These are phyloP conservation scores for Ambrosiella xylebori DNA, from an alignment of 2,329 filamentous ascomycete species.

Conservation along the genomic window DNA sequence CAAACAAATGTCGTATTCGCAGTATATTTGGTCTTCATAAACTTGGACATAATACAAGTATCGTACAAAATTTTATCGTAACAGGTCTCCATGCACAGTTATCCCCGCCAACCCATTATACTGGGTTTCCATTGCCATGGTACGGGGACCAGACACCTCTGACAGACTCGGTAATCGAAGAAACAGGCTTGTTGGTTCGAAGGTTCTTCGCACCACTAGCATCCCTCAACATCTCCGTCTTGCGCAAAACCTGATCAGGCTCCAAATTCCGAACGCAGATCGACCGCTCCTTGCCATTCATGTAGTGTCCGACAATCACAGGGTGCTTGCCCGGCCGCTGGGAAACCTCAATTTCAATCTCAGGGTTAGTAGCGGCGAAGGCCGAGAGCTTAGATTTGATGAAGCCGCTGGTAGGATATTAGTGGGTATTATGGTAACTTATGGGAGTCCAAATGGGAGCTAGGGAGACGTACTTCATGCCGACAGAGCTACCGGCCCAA, in stretches of 20 bases:
- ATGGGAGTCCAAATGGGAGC: neutral
- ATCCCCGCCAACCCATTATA: slow-evolving; percentile 23
- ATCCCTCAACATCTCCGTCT: slow-evolving; percentile 56
- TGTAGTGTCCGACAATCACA: slow-evolving; percentile 74
- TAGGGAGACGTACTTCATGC: slow-evolving; percentile 63
- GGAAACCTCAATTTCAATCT: slow-evolving; percentile 82
- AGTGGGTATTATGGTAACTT: slow-evolving; percentile 13
- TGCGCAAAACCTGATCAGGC: slow-evolving; percentile 61
- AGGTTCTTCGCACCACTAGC: slow-evolving; percentile 59
- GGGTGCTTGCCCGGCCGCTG: slow-evolving; percentile 83
- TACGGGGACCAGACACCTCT: slow-evolving; percentile 56
- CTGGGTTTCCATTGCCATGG: slow-evolving; percentile 40
- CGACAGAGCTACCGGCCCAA: slow-evolving; percentile 78
- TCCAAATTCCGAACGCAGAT: slow-evolving; percentile 82
- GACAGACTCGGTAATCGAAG: slow-evolving; percentile 46
- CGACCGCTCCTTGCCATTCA: slow-evolving; percentile 73
- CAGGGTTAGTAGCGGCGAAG: slow-evolving; percentile 68
- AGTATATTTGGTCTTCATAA: neutral
- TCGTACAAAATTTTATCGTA: slow-evolving; percentile 5
- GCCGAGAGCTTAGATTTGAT: slow-evolving; percentile 56
- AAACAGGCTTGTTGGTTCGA: slow-evolving; percentile 44
- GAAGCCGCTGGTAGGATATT: slow-evolving; percentile 44
- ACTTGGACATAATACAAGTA: slow-evolving; percentile 11
- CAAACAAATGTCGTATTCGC: neutral
- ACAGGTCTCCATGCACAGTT: neutral